A percentile compares a stretch with the other conserved stretches of the same genome.
Evolutionary conservation across 208 protist species (phyloP).

Genomic region (Acanthamoeba healyi): DNA sequence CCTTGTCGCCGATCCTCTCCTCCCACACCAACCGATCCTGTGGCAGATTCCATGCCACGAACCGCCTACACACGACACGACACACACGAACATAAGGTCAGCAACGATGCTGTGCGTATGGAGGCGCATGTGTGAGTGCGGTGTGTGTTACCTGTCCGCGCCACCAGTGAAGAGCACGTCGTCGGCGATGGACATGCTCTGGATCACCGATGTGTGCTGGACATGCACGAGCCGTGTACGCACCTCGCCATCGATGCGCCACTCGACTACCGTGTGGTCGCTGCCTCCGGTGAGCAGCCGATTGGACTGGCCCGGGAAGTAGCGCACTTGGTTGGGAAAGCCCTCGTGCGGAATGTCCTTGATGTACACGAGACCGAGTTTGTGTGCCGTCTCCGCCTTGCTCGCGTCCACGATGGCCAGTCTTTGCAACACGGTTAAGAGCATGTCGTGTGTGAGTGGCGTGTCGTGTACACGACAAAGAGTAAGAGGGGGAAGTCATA

Average conservation of each 20-base stretch:
- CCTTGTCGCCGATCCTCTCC: neutral
- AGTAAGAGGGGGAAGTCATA: neutral
- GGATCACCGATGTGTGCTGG: slow-evolving; percentile 27
- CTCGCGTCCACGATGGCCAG: slow-evolving; percentile 29
- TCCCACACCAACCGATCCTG: slow-evolving; percentile 14
- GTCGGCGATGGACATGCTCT: slow-evolving; percentile 33
- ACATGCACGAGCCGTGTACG: neutral
- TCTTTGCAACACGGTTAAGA: neutral
- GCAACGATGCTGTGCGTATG: no score
- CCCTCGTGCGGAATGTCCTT: slow-evolving; percentile 40
- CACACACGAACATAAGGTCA: neutral
- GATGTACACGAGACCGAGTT: slow-evolving; percentile 10
- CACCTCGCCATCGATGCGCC: slow-evolving; percentile 20
- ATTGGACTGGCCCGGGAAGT: slow-evolving; percentile 40
- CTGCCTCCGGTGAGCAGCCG: slow-evolving; percentile 22
- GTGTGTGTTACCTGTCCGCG: neutral
- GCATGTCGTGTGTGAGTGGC: neutral
- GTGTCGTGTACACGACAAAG: no score
- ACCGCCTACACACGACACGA: neutral
- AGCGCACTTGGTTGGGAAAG: slow-evolving; percentile 19
- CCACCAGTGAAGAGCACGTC: slow-evolving; percentile 1
- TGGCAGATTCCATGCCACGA: slow-evolving; percentile 13
- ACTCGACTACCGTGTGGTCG: slow-evolving; percentile 28
- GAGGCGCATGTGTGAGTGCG: neutral
- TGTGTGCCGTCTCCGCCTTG: slow-evolving; percentile 34